These are phyloP conservation scores for Peronospora destructor DNA, from an alignment of 352 stramenopile species.

Conservation along the genomic window DNA sequence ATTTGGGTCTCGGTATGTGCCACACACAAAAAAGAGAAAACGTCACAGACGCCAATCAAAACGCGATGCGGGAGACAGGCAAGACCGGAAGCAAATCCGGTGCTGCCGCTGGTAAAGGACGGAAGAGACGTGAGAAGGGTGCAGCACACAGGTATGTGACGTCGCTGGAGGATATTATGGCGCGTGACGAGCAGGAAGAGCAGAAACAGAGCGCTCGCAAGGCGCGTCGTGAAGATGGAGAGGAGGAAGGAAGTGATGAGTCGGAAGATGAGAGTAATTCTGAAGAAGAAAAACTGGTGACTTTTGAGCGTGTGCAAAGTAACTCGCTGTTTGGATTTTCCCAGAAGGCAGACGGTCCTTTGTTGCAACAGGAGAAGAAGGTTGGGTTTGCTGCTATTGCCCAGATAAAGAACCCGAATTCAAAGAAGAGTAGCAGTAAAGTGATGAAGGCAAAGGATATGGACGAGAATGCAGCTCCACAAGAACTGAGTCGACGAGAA, in stretches of 20 bases:
- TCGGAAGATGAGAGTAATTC: conserved; percentile 52
- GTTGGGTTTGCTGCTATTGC: conserved; percentile 58
- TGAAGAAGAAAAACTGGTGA: conserved; percentile 45
- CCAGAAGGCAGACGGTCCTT: conserved; percentile 45
- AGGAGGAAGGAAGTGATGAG: conserved; percentile 36
- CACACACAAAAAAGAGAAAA: not conserved
- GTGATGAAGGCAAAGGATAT: conserved; percentile 87
- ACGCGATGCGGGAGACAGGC: conserved; percentile 42
- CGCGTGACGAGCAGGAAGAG: conserved; percentile 68
- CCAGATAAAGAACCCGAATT: conserved; percentile 83
- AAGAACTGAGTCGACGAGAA: conserved; percentile 77
- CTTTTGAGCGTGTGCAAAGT: conserved; percentile 71
- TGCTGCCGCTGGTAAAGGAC: conserved; percentile 43
- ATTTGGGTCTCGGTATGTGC: not conserved
- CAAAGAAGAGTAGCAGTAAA: conserved; percentile 60
- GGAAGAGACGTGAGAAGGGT: conserved; percentile 75
- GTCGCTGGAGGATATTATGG: conserved; percentile 76
- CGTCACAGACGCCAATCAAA: not conserved
- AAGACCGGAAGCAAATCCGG: conserved; percentile 40
- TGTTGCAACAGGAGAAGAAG: conserved; percentile 55
- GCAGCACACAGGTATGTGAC: conserved; percentile 72
- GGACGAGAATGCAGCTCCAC: conserved; percentile 40
- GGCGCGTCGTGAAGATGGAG: conserved; percentile 50
- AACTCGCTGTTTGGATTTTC: conserved; percentile 71
- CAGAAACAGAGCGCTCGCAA: conserved; percentile 64